A percentile compares a stretch with the other conserved stretches of the same genome.
Conservation (phyloP, 2,329 filamentous ascomycete genomes). For the Pseudopyricularia cyperi region DNA sequence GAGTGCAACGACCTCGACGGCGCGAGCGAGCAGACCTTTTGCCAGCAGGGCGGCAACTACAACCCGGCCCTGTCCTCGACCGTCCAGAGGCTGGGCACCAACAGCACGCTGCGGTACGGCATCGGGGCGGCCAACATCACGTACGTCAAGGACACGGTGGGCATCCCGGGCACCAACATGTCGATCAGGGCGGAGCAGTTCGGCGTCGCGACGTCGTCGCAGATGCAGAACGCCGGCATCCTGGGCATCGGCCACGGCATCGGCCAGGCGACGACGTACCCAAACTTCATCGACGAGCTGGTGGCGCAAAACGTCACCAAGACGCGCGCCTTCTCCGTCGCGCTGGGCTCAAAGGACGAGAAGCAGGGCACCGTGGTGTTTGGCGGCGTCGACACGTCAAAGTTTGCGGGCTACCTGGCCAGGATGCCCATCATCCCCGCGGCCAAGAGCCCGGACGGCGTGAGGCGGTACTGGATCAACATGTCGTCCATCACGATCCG, state of each 20-base stretch:
- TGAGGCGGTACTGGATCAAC: conserved; percentile 38
- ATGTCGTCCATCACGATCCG: conserved; percentile 30
- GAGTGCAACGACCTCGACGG: conserved; percentile 36
- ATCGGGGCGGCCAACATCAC: conserved; percentile 36
- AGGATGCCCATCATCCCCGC: conserved; percentile 48
- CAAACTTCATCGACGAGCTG: conserved; percentile 39
- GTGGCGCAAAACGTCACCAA: conserved; percentile 37
- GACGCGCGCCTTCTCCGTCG: conserved; percentile 52
- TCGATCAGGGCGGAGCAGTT: conserved; percentile 45
- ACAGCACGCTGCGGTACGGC: conserved; percentile 32
- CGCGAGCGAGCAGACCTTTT: conserved; percentile 20
- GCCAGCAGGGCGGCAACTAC: conserved; percentile 30
- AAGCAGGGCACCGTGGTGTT: conserved; percentile 53
- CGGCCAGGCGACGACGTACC: conserved; percentile 31
- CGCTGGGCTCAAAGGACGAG: conserved; percentile 47
- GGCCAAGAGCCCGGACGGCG: conserved; percentile 38
- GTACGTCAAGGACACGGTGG: conserved; percentile 34
- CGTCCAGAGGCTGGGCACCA: conserved; percentile 16
- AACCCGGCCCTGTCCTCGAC: conserved; percentile 27
- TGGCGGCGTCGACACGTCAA: conserved; percentile 52
- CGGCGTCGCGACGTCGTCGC: conserved; percentile 43
- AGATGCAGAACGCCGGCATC: conserved; percentile 43
- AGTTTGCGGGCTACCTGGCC: conserved; percentile 46
- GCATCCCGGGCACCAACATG: conserved; percentile 24
- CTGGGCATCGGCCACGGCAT: conserved; percentile 61